These are phyloP conservation scores for Blastocladiella britannica DNA, from an alignment of 192 early-diverging fungal species.

Conservation along the genomic window DNA sequence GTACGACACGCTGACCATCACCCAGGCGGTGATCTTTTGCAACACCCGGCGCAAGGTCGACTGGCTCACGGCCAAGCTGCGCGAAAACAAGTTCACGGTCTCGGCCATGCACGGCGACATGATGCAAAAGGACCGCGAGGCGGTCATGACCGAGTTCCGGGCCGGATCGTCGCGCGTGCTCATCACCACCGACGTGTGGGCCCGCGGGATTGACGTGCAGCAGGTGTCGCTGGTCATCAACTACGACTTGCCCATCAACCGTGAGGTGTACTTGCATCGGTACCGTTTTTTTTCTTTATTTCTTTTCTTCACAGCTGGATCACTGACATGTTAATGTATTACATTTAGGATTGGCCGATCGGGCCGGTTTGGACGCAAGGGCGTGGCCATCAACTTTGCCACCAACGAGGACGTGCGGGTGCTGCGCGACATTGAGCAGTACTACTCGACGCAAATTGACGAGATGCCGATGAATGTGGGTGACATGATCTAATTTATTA, in stretches of 20 bases:
- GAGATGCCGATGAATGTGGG: slow-evolving; percentile 74
- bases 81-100: slow-evolving; percentile 91
- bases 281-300: slow-evolving; percentile 1
- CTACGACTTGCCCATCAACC: slow-evolving; percentile 87
- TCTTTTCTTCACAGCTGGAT: too few relatives aligned
- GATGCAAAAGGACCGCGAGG: slow-evolving; percentile 91
- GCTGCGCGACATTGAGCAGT: slow-evolving; percentile 93
- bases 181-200: slow-evolving; percentile 96
- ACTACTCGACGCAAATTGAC: slow-evolving; percentile 91
- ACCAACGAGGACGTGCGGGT: slow-evolving; percentile 82
- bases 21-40: slow-evolving; percentile 98
- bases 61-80: slow-evolving; percentile 91
- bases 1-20: slow-evolving; percentile 89
- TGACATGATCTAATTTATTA: slow-evolving; percentile 23
- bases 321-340: too few relatives aligned
- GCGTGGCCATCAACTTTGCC: slow-evolving; percentile 98
- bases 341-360: slow-evolving; percentile 62
- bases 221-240: slow-evolving; percentile 97
- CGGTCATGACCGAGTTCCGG: slow-evolving; percentile 93
- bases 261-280: slow-evolving; percentile 96
- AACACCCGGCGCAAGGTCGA: slow-evolving; percentile 94
- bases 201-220: slow-evolving; percentile 97
- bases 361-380: slow-evolving; percentile 95
- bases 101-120: slow-evolving; percentile 99
- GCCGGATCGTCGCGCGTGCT: slow-evolving; percentile 83